Evolutionary conservation across 768 basidiomycete genomes (phyloP), one percentile per base, ranked within the genome.

Genomic region (Mycena vulgaris): DNA sequence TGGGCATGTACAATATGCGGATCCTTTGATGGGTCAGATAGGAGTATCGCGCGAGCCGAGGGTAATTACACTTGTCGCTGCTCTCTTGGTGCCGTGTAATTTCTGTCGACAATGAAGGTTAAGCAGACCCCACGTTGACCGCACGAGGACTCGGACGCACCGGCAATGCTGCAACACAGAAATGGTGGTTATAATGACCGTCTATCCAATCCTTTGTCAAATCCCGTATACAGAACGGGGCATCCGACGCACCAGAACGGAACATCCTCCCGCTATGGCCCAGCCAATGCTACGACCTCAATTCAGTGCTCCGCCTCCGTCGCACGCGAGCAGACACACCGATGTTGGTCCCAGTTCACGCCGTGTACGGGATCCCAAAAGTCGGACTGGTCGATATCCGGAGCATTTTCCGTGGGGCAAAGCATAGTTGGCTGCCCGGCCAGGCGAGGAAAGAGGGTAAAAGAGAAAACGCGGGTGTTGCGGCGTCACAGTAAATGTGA

Each of bases 1-100:
- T 87, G 3, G 95, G 94, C 94, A 96, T 93, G 75, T 94, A 94
- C 73, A 95, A 76, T 55, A 95, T 89, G 66, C 94, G 90, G 35
- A 95, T 77, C 68, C 92, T 94, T 76, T 17, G 45, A 16, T 31
- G 17, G 3, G 51, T 73, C 37, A 76, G 52, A 25, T 58, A 58
- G 47, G n/a, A 19, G 21, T 51, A 42, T 21, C 17, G 30, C 3
- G 25, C 27, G 5, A 31, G 25, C 35, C 51, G 49, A 57, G 27
- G 69, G 77, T 3, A 80, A 84, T 73, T 75, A 93, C 94, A 95
- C 88, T 81, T 95, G 94, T 65, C 93, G 90, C 78, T 95, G 94
- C 78, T 95, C 90, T 35, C 83, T 79, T 5, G 85, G 92, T 40
- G 89, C 90, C 52, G 85, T 90, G 75, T 95, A 95, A 76, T 89